Evolutionary conservation across 2,329 filamentous ascomycete genomes (phyloP).

Genomic region (Pseudogymnoascus sp.): DNA sequence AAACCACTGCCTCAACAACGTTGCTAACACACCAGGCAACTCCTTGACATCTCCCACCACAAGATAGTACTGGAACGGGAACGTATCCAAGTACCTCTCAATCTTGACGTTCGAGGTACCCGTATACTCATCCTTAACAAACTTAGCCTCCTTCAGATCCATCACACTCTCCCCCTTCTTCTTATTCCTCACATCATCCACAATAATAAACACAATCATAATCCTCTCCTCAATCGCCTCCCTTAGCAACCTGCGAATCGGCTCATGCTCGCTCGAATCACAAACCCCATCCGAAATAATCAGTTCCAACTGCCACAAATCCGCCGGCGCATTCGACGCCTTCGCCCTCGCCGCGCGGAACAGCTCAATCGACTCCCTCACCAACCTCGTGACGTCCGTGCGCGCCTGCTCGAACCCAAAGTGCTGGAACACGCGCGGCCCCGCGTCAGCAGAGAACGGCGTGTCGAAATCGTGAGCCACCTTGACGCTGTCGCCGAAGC

Average conservation of each 20-base stretch:
- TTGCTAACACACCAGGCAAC: conserved; percentile 78
- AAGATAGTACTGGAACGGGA: conserved; percentile 95
- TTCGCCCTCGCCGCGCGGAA: conserved; percentile 65
- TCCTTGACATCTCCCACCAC: conserved; percentile 90
- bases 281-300: conserved; percentile 93
- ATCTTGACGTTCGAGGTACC: conserved; percentile 64
- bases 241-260: conserved; percentile 72
- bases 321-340: conserved; percentile 44
- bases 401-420: conserved; percentile 80
- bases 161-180: conserved; percentile 62
- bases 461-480: conserved; percentile 79
- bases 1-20: conserved; percentile 93
- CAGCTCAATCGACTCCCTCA: conserved; percentile 68
- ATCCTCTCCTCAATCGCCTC: conserved; percentile 89
- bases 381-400: conserved; percentile 75
- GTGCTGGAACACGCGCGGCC: conserved; percentile 72
- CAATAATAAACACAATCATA: conserved; percentile 97
- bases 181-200: conserved; percentile 56
- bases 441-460: conserved; percentile 73
- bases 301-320: conserved; percentile 91
- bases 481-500: conserved; percentile 77
- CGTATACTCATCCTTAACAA: conserved; percentile 54
- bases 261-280: conserved; percentile 69
- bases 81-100: conserved; percentile 86
- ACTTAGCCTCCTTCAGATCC: conserved; percentile 80